Conservation (phyloP, 2,329 filamentous ascomycete genomes). For the Tolypocladium album region DNA sequence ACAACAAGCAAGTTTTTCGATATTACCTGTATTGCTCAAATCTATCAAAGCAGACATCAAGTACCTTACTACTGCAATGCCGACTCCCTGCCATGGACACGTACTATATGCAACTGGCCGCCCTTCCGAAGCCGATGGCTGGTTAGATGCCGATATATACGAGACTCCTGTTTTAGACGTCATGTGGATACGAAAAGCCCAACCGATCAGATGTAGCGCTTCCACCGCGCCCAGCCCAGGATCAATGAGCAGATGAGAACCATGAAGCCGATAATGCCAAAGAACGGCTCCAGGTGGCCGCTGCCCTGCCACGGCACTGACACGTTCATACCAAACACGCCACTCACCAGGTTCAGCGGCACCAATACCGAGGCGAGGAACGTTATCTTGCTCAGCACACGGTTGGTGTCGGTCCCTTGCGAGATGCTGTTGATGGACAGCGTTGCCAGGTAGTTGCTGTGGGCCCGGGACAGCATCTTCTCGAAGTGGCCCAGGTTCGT, state of each 20-base stretch:
- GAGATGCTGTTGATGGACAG: conserved; percentile 85
- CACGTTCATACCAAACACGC: conserved; percentile 84
- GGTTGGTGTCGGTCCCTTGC: conserved; percentile 80
- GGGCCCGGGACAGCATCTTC: conserved; percentile 89
- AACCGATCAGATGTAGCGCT: conserved; percentile 31
- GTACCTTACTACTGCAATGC: neutral
- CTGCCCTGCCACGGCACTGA: conserved; percentile 50
- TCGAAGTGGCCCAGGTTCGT: conserved; percentile 92
- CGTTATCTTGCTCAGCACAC: conserved; percentile 88
- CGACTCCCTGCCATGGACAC: neutral
- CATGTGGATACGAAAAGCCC: neutral
- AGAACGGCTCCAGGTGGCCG: conserved; percentile 44
- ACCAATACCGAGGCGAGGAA: conserved; percentile 92
- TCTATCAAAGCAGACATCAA: neutral
- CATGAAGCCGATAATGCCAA: conserved; percentile 41
- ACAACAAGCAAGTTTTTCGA: neutral
- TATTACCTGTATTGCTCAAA: neutral
- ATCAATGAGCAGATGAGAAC: conserved; percentile 38
- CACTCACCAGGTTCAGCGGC: conserved; percentile 84
- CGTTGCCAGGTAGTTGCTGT: conserved; percentile 94
- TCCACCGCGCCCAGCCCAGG: conserved; percentile 33
- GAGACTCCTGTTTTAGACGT: neutral
- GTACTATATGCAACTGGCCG: neutral
- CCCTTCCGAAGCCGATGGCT: neutral
- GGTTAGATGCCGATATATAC: neutral